Conservation (phyloP, 257 asterid genomes). For the Solanum ossicruentum region DNA sequence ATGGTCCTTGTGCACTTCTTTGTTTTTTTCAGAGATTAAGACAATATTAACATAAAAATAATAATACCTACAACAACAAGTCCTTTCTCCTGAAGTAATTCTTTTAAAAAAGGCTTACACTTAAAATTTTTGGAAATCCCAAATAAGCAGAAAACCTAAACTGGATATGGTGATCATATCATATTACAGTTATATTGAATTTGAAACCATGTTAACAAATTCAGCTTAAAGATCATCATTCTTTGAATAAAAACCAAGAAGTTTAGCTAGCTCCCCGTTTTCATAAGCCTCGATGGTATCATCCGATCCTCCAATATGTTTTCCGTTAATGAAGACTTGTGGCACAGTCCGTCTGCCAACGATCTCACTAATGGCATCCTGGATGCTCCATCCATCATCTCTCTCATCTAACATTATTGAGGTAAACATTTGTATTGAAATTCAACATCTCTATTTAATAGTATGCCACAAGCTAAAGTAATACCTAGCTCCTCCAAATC, state of each 20-base stretch:
- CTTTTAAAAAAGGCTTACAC: neutral
- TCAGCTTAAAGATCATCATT: conserved; percentile 59
- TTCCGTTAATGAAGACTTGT: conserved; percentile 79
- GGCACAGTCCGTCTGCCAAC: conserved; percentile 85
- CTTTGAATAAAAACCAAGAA: conserved; percentile 29
- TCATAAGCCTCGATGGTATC: conserved; percentile 77
- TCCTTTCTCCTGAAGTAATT: neutral
- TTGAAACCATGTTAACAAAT: conserved; percentile 5
- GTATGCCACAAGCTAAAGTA: neutral
- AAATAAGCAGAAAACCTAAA: neutral
- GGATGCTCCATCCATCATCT: conserved; percentile 73
- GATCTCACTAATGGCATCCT: conserved; percentile 57
- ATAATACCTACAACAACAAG: neutral
- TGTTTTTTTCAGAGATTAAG: no score
- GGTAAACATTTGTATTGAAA: neutral
- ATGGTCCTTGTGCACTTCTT: neutral
- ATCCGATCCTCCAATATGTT: conserved; percentile 95
- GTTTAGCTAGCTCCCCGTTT: conserved; percentile 55
- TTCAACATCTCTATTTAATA: neutral
- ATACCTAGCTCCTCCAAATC: neutral
- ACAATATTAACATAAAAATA: neutral
- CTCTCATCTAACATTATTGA: neutral
- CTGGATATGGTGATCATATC: neutral
- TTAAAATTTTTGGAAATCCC: neutral
- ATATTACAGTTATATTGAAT: conserved; percentile 1